Conservation (phyloP, 2,329 filamentous ascomycete species). For the Colletotrichum sp. region DNA sequence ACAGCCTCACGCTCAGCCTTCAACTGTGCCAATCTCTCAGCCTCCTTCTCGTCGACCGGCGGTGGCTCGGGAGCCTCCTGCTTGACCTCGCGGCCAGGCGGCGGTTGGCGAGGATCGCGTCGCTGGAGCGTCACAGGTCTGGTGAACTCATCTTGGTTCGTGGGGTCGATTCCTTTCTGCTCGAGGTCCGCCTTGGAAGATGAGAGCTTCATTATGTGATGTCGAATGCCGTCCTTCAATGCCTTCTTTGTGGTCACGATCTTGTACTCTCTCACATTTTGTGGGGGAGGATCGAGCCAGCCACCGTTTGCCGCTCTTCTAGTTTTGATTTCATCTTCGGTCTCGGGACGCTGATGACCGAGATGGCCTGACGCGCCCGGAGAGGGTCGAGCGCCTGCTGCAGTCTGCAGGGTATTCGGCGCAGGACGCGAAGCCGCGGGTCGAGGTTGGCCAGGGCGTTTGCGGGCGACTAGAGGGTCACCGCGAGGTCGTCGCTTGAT, state of each 20-base stretch:
- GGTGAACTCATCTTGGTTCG: slow-evolving; percentile 78
- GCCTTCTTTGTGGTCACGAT: slow-evolving; percentile 84
- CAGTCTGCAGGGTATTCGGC: slow-evolving; percentile 26
- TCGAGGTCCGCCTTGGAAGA: slow-evolving; percentile 55
- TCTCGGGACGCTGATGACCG: slow-evolving; percentile 21
- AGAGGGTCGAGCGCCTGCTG: slow-evolving; percentile 19
- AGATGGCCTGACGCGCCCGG: slow-evolving; percentile 3
- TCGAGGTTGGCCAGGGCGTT: slow-evolving; percentile 47
- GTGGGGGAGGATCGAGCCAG: slow-evolving; percentile 60
- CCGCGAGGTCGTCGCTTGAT: slow-evolving; percentile 50
- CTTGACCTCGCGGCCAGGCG: slow-evolving; percentile 68
- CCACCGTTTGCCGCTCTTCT: slow-evolving; percentile 46
- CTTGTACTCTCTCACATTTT: slow-evolving; percentile 48
- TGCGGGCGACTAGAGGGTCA: slow-evolving; percentile 70
- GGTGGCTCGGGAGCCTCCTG: slow-evolving; percentile 54
- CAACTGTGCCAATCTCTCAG: slow-evolving; percentile 69
- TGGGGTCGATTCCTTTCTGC: slow-evolving; percentile 70
- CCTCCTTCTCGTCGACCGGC: slow-evolving; percentile 60
- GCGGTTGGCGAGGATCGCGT: slow-evolving; percentile 78
- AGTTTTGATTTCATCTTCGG: slow-evolving; percentile 29
- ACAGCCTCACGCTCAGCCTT: slow-evolving; percentile 85
- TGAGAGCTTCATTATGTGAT: slow-evolving; percentile 84
- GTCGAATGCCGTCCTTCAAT: slow-evolving; percentile 78
- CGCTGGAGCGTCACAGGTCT: slow-evolving; percentile 89
- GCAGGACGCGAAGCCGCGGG: slow-evolving; percentile 29